These are phyloP conservation scores for Trichoderma reesei DNA, from an alignment of 495 filamentous ascomycete genomes.

Conservation along the genomic window DNA sequence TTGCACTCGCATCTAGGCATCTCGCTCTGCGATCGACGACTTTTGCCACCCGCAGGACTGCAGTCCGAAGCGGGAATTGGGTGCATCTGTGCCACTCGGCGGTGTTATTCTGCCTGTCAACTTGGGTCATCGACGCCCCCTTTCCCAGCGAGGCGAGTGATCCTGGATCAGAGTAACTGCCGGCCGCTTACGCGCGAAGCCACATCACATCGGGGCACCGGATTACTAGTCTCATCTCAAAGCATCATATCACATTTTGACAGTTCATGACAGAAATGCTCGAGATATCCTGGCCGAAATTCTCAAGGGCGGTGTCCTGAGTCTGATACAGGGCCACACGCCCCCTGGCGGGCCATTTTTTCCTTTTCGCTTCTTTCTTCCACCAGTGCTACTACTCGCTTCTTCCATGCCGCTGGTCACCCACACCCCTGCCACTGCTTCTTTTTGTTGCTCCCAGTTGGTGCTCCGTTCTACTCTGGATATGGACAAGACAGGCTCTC, in stretches of 20 bases:
- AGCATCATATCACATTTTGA: slow-evolving; percentile 8
- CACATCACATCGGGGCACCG: slow-evolving; percentile 7
- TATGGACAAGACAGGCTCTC: background rate
- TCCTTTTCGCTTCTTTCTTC: background rate
- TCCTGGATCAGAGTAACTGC: background rate
- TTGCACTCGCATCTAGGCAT: background rate
- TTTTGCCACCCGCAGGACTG: background rate
- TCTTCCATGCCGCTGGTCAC: background rate
- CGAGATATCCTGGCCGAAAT: background rate
- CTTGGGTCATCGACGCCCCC: background rate
- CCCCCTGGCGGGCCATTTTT: background rate
- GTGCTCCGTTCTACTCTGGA: too few relatives aligned
- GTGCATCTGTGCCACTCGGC: background rate
- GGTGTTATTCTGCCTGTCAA: background rate
- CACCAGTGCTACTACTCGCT: background rate
- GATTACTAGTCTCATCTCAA: background rate
- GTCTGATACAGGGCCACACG: background rate
- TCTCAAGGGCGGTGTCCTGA: background rate
- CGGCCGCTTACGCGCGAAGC: slow-evolving; percentile 6
- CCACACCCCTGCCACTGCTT: background rate
- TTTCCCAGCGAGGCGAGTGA: background rate
- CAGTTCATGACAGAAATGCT: background rate
- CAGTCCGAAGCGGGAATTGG: background rate
- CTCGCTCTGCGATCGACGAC: background rate
- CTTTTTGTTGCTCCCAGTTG: too few relatives aligned